Percentiles rank a stretch among this genome's conserved stretches.
These are phyloP conservation scores for Nitzschia inconspicua DNA, from an alignment of 108 stramenopile genomes.

Conservation along the genomic window DNA sequence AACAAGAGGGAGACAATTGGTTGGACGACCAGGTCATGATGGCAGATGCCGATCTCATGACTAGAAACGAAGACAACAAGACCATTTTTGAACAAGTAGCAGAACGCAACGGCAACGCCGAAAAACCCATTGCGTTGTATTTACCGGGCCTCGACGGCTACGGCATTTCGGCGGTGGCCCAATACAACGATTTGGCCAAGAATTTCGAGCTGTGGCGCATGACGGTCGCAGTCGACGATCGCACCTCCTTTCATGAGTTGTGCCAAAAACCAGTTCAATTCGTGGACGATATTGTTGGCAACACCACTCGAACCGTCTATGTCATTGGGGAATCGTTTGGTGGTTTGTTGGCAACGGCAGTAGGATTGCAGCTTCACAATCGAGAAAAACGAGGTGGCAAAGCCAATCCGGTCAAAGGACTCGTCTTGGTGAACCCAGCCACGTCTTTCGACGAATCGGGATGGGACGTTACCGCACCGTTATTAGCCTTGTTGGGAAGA, in stretches of 20 bases:
- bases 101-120: conserved; percentile 11
- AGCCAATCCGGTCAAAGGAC: conserved; percentile 41
- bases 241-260: conserved; percentile 57
- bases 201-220: conserved; percentile 83
- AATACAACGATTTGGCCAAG: conserved; percentile 74
- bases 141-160: conserved; percentile 87
- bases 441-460: conserved; percentile 80
- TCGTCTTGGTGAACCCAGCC: conserved; percentile 88
- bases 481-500: conserved; percentile 39
- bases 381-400: neutral
- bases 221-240: conserved; percentile 40
- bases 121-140: conserved; percentile 57
- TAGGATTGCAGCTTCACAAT: conserved; percentile 51
- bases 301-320: conserved; percentile 45
- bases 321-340: conserved; percentile 88
- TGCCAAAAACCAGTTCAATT: conserved; percentile 44
- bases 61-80: neutral
- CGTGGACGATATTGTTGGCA: conserved; percentile 34
- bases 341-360: conserved; percentile 71
- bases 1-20: conserved; percentile 4
- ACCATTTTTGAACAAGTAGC: conserved; percentile 8
- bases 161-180: conserved; percentile 78
- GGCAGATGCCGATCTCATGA: conserved; percentile 16
- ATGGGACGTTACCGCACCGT: conserved; percentile 68
- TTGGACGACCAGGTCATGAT: conserved; percentile 8